Evolutionary conservation across 768 basidiomycete species (phyloP), one percentile per base, ranked within the genome.

Genomic region (Russula dissimulans): DNA sequence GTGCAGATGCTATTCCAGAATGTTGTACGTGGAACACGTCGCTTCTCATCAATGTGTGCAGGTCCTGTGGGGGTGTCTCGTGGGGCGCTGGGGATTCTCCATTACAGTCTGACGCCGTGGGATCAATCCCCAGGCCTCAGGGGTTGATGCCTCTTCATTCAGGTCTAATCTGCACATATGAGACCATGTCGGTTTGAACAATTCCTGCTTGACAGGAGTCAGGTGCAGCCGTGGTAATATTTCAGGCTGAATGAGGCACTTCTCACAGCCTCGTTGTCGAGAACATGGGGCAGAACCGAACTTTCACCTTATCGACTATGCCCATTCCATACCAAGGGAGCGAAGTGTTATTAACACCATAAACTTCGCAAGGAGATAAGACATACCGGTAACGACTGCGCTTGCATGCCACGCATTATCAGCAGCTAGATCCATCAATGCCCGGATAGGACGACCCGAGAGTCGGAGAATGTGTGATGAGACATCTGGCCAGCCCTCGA

Each of bases 201-300:
- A 44, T 43, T 38, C 18, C 3, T 18, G 29, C 26, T 53, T 46
- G 54, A 48, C 52, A 15, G 59, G 12, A 44, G 22, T 39, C 22
- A n/a, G 38, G 29, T 45, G 45, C 54, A 51, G 6, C 48, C 48
- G 54, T 61, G 54, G 55, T n/a, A 61, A 45, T 44, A 6, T 39
- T 31, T 17, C 34, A 48, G 11, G 47, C 47, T 22, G 34, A 50
- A 60, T 43, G 29, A 56, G 48, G 54, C 6, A 56, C 50, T 26
- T 57, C 26, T 36, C 54, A 55, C 39, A 50, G 46, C 41, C 39
- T 36, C 11, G 6, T 15, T 55, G 31, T 29, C 11, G 18, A 54
- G 41, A n/a, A 55, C n/a, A n/a, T 36, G n/a, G 12, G 8, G 15
- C 32, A 32, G 48, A 49, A 32, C n/a, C 32, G 29, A 22, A 18